These are phyloP conservation scores for Lepidium sativum DNA, from an alignment of 345 rosid species.

Conservation along the genomic window DNA sequence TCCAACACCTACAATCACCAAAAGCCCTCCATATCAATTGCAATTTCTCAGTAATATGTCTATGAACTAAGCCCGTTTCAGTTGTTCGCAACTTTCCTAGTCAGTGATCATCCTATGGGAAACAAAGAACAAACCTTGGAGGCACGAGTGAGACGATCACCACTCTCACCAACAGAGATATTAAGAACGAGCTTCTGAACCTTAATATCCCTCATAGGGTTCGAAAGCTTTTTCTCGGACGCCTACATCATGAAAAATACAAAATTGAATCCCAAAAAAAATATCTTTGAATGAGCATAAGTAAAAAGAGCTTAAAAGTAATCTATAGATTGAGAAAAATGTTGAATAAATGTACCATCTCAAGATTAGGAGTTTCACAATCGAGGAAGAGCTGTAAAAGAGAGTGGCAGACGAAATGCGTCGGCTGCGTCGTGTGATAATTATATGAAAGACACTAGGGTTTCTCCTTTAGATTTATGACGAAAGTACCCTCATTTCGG, in stretches of 20 bases:
- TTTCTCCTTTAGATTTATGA: background rate
- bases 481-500: constrained; percentile 7
- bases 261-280: background rate
- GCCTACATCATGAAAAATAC: constrained; percentile 32
- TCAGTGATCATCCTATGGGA: background rate
- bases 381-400: background rate
- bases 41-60: background rate
- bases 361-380: background rate
- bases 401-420: background rate
- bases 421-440: background rate
- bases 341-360: constrained; percentile 18
- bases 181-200: constrained; percentile 94
- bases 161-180: constrained; percentile 98
- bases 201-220: constrained; percentile 97
- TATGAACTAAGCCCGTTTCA: background rate
- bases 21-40: background rate
- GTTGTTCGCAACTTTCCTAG: background rate
- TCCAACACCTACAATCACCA: constrained; percentile 53
- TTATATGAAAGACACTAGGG: constrained; percentile 23
- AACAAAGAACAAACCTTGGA: constrained; percentile 51
- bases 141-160: constrained; percentile 96
- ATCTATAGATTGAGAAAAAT: background rate
- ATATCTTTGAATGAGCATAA: background rate
- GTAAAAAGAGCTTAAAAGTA: background rate
- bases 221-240: constrained; percentile 86